Evolutionary conservation across 345 rosid genomes (phyloP), one percentile per base, ranked within the genome.

Genomic region (Aquilaria sinensis): DNA sequence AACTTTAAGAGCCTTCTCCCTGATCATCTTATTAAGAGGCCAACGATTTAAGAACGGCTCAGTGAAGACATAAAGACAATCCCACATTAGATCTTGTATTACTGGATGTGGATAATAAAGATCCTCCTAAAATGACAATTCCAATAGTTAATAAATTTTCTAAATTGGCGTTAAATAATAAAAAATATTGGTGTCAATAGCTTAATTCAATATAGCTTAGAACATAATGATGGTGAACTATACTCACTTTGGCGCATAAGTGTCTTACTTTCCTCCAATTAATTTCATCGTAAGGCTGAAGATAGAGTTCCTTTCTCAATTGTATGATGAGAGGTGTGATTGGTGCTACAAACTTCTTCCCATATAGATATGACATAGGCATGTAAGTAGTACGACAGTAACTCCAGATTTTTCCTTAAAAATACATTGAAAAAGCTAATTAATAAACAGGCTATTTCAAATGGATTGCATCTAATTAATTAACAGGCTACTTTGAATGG

Each of bases 11-110:
- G 86, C 75, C 46, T 60, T 66, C 57, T 72, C 67, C 57, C 82
- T 58, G 0, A 77, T 47, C 3, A 66, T 52, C 51, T 77, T 74
- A 53, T 67, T 72, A 0, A 82, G 45, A 8, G 86, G 82, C 86
- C 84, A 82, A 30, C 75, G 65, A 41, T 12, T 68, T 33, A 79
- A 76, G 50, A 82, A 67, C 31, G 82, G 84, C 65, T 82, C 86
- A 2, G 68, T 65, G 16, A 47, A 12, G 34, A 67, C 51, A 34
- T 77, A 72, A 15, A 76, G 58, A 46, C 76, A 59, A 31, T 74
- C 76, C 86, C 84, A 79, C 30, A 82, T 9, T 29, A 72, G 7
- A 23, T 74, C 75, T 58, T 84, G 85, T 56, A 77, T 34, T 56
- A 65, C 54, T 48, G 80, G 77, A 66, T 66, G 80, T 9, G 81